Base-by-base conservation (phyloP, 306 rosid genomes). In the Pterocarpus macrocarpus region DNA sequence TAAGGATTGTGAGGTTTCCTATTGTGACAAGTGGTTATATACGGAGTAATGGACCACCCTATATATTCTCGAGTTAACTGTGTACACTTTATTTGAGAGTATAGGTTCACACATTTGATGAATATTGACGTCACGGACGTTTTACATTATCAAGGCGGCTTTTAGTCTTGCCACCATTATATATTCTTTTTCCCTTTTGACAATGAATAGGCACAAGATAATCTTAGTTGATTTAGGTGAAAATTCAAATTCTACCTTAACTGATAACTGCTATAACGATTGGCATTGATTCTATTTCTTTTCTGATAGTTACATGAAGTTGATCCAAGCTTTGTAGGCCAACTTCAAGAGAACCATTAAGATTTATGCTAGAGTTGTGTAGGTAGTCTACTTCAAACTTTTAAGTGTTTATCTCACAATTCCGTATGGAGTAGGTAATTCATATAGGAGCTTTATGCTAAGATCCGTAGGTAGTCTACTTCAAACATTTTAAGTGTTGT, bases 261-360 rank as follows among this genome's bases (percentile, higher is more conserved):
- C 28, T 22, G 28, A 22, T 22, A 88, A 84, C 89, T 75, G 81
- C 85, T 79, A 80, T 80, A 78, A 71, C 84, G 68, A 88, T 86
- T 86, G 86, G 87, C 76, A 36, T 36, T 47, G 85, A 69, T 69
- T 44, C 59, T 78, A 22, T 22, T 22, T 73, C 75, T 72, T 78
- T 44, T 15, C 49, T 63, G 16, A 76, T 43, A 9, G n/a, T 62
- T 44, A 15, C 41, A 28, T 44, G 41, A 75, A 75, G 39, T 43
- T 75, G 57, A 33, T 13, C 59, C 33, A 14, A 61, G 32, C 47
- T 38, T 43, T 65, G 8, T 8, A 2, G 66, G 49, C 69, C 69
- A 78, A 67, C 44, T 16, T 68, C 52, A 58, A 67, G 76, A 80
- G 58, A 73, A 57, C 82, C 81, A 75, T 76, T 78, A 63, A 73